Conservation (phyloP, 768 basidiomycete species). For the Leucosporidium scottii region DNA sequence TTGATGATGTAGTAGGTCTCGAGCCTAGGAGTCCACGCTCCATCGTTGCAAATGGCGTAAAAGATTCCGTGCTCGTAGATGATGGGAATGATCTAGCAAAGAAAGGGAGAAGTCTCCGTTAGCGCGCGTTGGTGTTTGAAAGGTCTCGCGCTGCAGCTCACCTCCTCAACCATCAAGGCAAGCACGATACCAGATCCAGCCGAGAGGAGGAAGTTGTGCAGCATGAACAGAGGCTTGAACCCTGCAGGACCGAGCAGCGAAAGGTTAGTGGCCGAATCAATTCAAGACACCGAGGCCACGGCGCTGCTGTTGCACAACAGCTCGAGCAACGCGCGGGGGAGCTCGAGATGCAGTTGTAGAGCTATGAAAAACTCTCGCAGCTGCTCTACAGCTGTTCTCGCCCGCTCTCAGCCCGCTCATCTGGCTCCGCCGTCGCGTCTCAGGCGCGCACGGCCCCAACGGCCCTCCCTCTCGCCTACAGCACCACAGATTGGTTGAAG, state of each 20-base stretch:
- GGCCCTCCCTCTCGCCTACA: too few relatives aligned
- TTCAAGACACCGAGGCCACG: conserved; percentile 4
- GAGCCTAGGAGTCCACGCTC: conserved; percentile 72
- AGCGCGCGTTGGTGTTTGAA: background rate
- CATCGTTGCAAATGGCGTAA: conserved; percentile 65
- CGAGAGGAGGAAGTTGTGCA: conserved; percentile 83
- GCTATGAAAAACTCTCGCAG: background rate
- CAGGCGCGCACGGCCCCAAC: background rate
- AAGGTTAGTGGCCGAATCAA: background rate
- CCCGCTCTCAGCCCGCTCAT: background rate
- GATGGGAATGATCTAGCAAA: conserved; percentile 53
- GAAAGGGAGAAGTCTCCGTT: conserved; percentile 2
- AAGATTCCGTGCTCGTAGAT: conserved; percentile 64
- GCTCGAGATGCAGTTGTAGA: background rate
- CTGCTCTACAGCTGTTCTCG: background rate
- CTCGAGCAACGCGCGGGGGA: background rate
- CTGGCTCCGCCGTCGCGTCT: background rate
- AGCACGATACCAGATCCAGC: conserved; percentile 76
- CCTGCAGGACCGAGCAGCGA: conserved; percentile 28
- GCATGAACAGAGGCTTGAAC: conserved; percentile 43
- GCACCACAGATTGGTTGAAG: background rate
- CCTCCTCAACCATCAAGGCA: conserved; percentile 84
- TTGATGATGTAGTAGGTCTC: conserved; percentile 98
- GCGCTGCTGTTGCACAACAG: background rate
- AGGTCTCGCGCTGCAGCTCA: conserved; percentile 39